phyloP scores from a whole-genome alignment of 2,329 filamentous ascomycete genomes.

The Cercospora sp. region DNA sequence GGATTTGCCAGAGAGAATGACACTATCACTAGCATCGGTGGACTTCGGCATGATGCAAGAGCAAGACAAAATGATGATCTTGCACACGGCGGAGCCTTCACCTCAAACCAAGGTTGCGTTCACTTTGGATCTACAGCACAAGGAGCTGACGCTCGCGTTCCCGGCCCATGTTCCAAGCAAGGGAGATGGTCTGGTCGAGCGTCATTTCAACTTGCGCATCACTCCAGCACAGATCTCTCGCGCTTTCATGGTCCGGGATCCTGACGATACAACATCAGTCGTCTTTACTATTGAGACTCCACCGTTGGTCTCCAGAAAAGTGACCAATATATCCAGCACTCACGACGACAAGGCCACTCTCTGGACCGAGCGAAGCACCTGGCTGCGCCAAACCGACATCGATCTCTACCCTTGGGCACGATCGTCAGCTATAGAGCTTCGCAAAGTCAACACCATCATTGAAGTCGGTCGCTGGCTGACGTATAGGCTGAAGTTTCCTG shows the following conservation, averaged over 20 bases:
- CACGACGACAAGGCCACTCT: constrained; percentile 43
- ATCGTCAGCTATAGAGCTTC: constrained; percentile 42
- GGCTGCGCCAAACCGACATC: constrained; percentile 66
- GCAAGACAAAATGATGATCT: constrained; percentile 58
- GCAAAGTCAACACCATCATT: constrained; percentile 54
- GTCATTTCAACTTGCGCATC: constrained; percentile 28
- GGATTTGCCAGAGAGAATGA: constrained; percentile 24
- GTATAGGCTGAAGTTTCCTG: constrained; percentile 54
- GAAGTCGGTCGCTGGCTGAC: constrained; percentile 65
- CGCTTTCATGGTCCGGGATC: constrained; percentile 21
- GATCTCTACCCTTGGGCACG: constrained; percentile 40
- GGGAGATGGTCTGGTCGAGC: not conserved
- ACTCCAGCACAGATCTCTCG: constrained; percentile 28
- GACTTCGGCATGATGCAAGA: constrained; percentile 63
- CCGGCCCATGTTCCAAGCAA: constrained; percentile 22
- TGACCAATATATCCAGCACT: constrained; percentile 34
- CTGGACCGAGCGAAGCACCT: constrained; percentile 60
- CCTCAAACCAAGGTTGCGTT: constrained; percentile 36
- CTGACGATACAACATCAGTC: constrained; percentile 31
- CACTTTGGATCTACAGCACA: constrained; percentile 46
- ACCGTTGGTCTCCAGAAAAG: constrained; percentile 32
- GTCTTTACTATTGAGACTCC: constrained; percentile 44
- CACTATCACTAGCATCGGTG: constrained; percentile 40
- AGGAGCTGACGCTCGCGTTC: constrained; percentile 51
- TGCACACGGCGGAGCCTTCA: constrained; percentile 50